Base-by-base conservation (phyloP, 148 eudicot species). In the Rhododendron griersonianum region DNA sequence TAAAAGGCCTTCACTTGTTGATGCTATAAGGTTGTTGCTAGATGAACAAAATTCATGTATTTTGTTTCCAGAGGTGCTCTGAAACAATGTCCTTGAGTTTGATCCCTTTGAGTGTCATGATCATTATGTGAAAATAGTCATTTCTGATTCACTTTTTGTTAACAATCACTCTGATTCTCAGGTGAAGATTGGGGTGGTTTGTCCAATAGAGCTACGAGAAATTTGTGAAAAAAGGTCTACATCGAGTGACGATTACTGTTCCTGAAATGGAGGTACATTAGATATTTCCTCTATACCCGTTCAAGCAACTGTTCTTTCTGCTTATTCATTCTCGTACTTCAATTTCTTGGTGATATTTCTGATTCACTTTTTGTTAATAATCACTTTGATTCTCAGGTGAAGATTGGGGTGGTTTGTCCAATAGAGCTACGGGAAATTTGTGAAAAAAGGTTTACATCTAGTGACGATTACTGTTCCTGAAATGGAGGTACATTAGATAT, bases 381-480 rank as follows among this genome's bases (percentile, higher is more conserved):
- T 86, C 5, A 15, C 8, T 84, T 0, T 84, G 80, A 76, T 83
- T 85, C 28, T 5, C 44, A 0, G 39, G 39, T 37, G 39, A 37
- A 2, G 39, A 37, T 39, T 39, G 44, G 5, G 44, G 89, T 89
- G 63, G 89, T 92, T 85, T 89, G 88, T 89, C 91, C 91, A 80
- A 57, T 87, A 25, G 99, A 94, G 85, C 85, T 97, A 90, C 92
- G 81, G 88, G n/a, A 91, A 84, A 90, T 93, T 16, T 95, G 98
- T 90, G 96, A 92, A 89, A 95, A 95, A 86, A 39, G 98, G 99
- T 89, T 95, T 96, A 80, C 96, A 94, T 87, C 85, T 95, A 84
- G 86, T 97, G 86, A 97, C 98, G 25, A 90, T 97, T 78, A 97
- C 99, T 74, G 91, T 95, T 69, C 99, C 98, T 18, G 99, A 97